Base-by-base conservation (phyloP, 2,329 filamentous ascomycete genomes). In the Myriosclerotinia curreyana region DNA sequence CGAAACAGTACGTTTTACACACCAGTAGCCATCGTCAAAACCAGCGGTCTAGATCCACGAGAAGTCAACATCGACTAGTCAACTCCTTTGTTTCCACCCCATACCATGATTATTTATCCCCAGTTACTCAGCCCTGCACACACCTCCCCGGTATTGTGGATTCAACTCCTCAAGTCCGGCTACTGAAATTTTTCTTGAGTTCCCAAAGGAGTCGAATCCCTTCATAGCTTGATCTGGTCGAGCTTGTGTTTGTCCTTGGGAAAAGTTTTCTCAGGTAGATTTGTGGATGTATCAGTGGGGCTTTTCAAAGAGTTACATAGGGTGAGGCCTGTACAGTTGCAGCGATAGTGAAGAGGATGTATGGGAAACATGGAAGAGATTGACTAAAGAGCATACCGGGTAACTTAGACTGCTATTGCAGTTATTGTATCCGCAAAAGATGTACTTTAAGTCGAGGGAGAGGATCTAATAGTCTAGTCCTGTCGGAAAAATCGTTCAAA, bases 101-200 rank as follows among this genome's bases (percentile, higher is more conserved):
- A 53, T 1, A 61, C 59, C 8, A 53, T 31, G n/a, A 61, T n/a
- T n/a, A n/a, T n/a, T 61, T 4, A 61, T 61, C 1, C 59, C 59
- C 8, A 61, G 59, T 34, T 61, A 61, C 8, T 61, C 59, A 31
- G 59, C 59, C 17, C 28, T 61, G 38, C 59, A 61, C 8, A 61
- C 49, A 0, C 49, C 53, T 34, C 59, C 59, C n/a, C 59, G 59
- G 6, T 15, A 61, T 5, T 61, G 59, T 49, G 59, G 49, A 31
- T 40, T 22, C 2, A 61, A 61, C n/a, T 61, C 59, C 5, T n/a
- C n/a, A n/a, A n/a, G n/a, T n/a, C n/a, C n/a, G n/a, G 56, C 17
- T 2, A 12, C 56, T 9, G 44, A 50, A 50, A 38, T 46, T 7
- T 49, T 60, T 14, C 17, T 60, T 7, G 31, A 60, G 1, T 50